Evolutionary conservation across 1,284 basidiomycete species (phyloP), one percentile per base, ranked within the genome.

Genomic region (Phylloboletellus chloephorus): DNA sequence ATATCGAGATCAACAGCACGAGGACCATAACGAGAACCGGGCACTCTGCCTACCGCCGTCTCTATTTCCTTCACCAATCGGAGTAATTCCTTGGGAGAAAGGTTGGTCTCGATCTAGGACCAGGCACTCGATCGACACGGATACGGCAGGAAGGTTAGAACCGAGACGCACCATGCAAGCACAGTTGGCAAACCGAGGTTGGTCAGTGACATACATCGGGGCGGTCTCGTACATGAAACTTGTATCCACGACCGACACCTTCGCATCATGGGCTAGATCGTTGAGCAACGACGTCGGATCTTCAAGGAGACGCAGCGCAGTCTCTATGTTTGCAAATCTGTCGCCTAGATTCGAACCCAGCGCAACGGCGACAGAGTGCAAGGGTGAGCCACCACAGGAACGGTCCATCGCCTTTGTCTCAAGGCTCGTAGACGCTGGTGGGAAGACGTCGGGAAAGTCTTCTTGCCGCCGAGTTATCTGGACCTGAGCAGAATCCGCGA

Each of bases 141-240:
- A n/a, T n/a, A 30, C 29, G 9, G 4, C 29, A 4, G 6, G 6
- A 4, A 26, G 1, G 7, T 1, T 3, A 11, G 1, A 16, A 11
- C 12, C 29, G 8, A 5, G 33, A 57, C 54, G 5, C 47, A 95
- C 90, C 64, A 92, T 71, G 51, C 93, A 88, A 7, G 88, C 91
- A 43, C 88, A 89, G 58, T 98, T 98, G 48, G 89, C 76, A 65
- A 98, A 98, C 21, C 72, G 66, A 17, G 87, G 88, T 62, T 99
- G 95, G 48, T 96, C 83, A 12, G 77, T 76, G 17, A 95, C 82
- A 63, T 98, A 99, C 96, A 98, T 98, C 0, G 96, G 92, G 15
- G 82, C 73, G 13, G 87, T 94, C 65, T 97, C 87, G 61, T 98
- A 98, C 66, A 98, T 64, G 65, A 94, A 91, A 57, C 90, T 93